A percentile compares a stretch with the other conserved stretches of the same genome.
phyloP scores from a whole-genome alignment of 306 rosid genomes.

The Spatholobus suberectus region DNA sequence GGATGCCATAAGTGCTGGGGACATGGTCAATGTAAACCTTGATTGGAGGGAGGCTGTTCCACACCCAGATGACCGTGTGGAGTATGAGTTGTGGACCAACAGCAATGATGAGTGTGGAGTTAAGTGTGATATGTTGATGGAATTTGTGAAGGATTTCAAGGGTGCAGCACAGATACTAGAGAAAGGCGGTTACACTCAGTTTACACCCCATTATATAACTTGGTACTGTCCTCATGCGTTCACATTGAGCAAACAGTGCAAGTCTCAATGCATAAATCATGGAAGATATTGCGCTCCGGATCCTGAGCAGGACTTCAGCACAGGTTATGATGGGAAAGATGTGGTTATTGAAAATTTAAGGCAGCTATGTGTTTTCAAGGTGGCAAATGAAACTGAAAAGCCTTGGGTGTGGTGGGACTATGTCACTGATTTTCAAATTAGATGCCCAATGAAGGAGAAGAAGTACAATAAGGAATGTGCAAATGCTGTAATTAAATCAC shows the following conservation, averaged over 20 bases:
- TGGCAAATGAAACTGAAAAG: slow-evolving; percentile 66
- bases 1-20: slow-evolving; percentile 65
- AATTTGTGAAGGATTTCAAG: slow-evolving; percentile 78
- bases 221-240: slow-evolving; percentile 93
- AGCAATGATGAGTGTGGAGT: slow-evolving; percentile 93
- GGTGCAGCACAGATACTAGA: slow-evolving; percentile 91
- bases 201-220: slow-evolving; percentile 87
- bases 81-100: slow-evolving; percentile 86
- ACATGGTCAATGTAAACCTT: slow-evolving; percentile 83
- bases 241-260: slow-evolving; percentile 85
- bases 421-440: slow-evolving; percentile 91
- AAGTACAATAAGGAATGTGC: slow-evolving; percentile 88
- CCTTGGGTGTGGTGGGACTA: slow-evolving; percentile 98
- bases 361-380: slow-evolving; percentile 86
- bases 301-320: slow-evolving; percentile 94
- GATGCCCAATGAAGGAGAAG: slow-evolving; percentile 93
- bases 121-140: slow-evolving; percentile 90
- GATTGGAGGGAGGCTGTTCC: slow-evolving; percentile 97
- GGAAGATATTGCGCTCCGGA: slow-evolving; percentile 97
- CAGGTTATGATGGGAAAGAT: slow-evolving; percentile 86
- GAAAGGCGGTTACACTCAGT: slow-evolving; percentile 85
- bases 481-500: slow-evolving; percentile 67
- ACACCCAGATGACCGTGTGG: slow-evolving; percentile 91
- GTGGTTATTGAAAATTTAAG: slow-evolving; percentile 90
- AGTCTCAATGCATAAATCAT: slow-evolving; percentile 91